Conservation (phyloP, 140 eudicot species). For the Flaveria floridana region DNA sequence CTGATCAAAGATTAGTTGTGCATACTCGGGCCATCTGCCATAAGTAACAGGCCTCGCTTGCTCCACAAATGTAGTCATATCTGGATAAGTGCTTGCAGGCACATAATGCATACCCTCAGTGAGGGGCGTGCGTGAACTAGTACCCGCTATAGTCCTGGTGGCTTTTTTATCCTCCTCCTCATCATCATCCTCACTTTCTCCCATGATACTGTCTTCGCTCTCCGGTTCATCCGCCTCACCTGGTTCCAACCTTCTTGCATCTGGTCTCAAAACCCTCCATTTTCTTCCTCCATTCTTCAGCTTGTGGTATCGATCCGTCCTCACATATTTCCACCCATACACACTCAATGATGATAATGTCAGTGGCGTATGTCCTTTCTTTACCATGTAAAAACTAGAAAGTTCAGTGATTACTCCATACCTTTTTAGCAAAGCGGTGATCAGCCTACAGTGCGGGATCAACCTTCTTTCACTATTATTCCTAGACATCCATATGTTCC, state of each 20-base stretch:
- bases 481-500: background rate
- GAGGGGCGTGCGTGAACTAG: background rate
- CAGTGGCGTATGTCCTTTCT: background rate
- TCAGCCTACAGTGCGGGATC: background rate
- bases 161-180: background rate
- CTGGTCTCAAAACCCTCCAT: background rate
- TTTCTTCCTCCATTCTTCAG: background rate
- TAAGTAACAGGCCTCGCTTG: background rate
- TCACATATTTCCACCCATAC: background rate
- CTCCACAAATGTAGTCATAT: background rate
- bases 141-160: background rate
- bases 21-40: background rate
- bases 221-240: background rate
- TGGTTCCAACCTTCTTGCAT: background rate
- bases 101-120: background rate
- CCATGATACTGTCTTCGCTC: background rate
- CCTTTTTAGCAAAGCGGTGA: background rate
- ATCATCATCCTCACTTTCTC: background rate
- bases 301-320: background rate
- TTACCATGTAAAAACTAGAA: background rate
- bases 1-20: background rate
- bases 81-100: background rate
- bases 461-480: background rate
- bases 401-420: background rate
- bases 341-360: background rate